Base-by-base conservation (phyloP, 805 yeast genomes). In the Kodamaea kakaduensis region DNA sequence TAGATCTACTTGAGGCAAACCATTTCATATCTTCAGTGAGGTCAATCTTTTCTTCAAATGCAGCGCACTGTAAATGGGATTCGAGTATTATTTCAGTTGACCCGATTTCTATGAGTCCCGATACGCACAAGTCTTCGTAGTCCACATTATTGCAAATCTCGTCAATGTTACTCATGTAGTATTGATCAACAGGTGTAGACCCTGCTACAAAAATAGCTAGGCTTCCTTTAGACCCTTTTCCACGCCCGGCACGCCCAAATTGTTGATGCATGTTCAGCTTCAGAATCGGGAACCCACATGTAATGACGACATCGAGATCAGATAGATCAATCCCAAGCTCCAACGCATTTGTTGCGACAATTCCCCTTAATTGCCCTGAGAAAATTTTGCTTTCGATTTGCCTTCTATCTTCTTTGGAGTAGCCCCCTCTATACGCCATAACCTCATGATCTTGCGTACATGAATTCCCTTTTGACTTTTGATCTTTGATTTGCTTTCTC, bases 261-360 rank as follows among this genome's bases (percentile, higher is more conserved):
- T 93, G 98, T 59, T 93, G 99, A 48, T 89, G 86, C 52, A 93
- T 75, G 42, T 87, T 87, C 32, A 94, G 80, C 40, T 88, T 71
- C 35, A 95, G 84, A 14, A 78, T 64, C 0, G 99, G 99, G 44
- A 93, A 93, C 0, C 97, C 97, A 51, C 95, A 86, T 63, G 88
- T 78, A 2, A 93, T 61, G 0, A 89, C 97, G 0, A 95, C 88
- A 58, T 93, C 98, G 31, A 93, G 64, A 9, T 83, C 84, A 32
- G 97, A 95, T 42, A 93, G 83, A 66, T 93, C 98, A 34, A 93
- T 85, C 40, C 99, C 99, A 31, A 93, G 71, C 52, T 93, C 99
- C 38, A 93, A 63, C 0, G 99, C 98, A 58, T 89, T 88, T 0
- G 99, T 93, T 0, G 98, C 90, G 4, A 93, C 77, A 17, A 94